A percentile compares a stretch with the other conserved stretches of the same genome.
Evolutionary conservation across 768 basidiomycete genomes (phyloP).

Genomic region (Tremella fuciformis): DNA sequence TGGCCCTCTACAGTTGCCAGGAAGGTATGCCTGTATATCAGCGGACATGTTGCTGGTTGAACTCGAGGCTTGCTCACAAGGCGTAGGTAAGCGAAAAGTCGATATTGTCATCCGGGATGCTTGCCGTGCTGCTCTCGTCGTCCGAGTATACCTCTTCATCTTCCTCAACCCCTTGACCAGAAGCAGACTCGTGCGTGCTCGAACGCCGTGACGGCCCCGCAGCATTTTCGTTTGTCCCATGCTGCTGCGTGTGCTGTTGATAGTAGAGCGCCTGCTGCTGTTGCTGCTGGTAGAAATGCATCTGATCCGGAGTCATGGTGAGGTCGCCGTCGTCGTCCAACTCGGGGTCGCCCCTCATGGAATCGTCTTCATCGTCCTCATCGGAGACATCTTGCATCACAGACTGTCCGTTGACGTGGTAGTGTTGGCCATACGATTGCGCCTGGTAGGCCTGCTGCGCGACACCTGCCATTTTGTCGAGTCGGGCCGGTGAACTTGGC

Average conservation of each 20-base stretch:
- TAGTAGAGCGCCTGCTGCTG: conserved; percentile 41
- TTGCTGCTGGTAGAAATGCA: conserved; percentile 34
- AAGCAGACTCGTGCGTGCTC: neutral
- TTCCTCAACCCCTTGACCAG: conserved; percentile 20
- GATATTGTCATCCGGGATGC: conserved; percentile 52
- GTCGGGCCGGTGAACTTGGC: neutral
- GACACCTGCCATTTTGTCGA: conserved; percentile 3
- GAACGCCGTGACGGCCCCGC: conserved; percentile 9
- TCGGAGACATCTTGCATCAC: conserved; percentile 77
- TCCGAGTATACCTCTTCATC: conserved; percentile 43
- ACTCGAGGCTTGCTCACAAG: conserved; percentile 37
- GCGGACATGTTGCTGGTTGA: neutral
- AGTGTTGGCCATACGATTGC: too few relatives aligned
- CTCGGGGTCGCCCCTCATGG: conserved; percentile 58
- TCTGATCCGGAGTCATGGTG: conserved; percentile 51
- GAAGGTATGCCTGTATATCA: conserved; percentile 80
- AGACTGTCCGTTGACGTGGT: conserved; percentile 55
- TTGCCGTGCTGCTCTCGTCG: conserved; percentile 39
- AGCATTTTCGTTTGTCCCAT: conserved; percentile 1
- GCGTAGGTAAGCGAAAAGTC: conserved; percentile 52
- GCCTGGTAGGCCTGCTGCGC: conserved; percentile 4
- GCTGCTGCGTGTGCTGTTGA: conserved; percentile 38
- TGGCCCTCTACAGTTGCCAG: conserved; percentile 98
- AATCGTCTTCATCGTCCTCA: conserved; percentile 52
- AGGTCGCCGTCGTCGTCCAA: conserved; percentile 29